phyloP scores from a whole-genome alignment of 805 yeast species.

The Hanseniaspora clermontiae region DNA sequence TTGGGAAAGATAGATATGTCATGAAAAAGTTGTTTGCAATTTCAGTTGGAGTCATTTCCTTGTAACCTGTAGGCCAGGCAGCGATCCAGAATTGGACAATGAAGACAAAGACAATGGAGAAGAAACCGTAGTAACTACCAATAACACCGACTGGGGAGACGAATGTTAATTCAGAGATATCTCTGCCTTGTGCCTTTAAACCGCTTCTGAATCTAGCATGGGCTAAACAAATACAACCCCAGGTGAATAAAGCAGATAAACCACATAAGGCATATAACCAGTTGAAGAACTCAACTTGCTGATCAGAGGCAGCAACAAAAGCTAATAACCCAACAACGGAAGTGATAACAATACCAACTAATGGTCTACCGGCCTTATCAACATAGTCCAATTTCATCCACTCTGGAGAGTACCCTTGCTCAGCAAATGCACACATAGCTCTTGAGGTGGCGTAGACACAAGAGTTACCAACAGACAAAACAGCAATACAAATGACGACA shows the following conservation, averaged over 20 bases:
- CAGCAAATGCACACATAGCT: constrained; percentile 50
- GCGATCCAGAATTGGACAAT: constrained; percentile 77
- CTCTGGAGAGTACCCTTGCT: constrained; percentile 44
- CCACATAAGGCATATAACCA: constrained; percentile 58
- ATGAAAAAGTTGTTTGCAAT: constrained; percentile 48
- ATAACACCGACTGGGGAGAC: constrained; percentile 52
- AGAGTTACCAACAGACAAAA: constrained; percentile 59
- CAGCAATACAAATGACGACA: constrained; percentile 53
- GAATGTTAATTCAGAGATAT: constrained; percentile 54
- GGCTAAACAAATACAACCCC: constrained; percentile 48
- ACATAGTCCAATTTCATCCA: constrained; percentile 44
- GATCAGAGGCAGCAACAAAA: constrained; percentile 42
- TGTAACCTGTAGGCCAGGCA: constrained; percentile 48
- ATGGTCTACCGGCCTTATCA: constrained; percentile 57
- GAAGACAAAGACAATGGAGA: constrained; percentile 47
- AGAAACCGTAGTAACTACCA: constrained; percentile 55
- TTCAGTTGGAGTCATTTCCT: constrained; percentile 33
- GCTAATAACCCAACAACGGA: constrained; percentile 45
- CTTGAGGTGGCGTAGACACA: constrained; percentile 59
- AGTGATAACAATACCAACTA: constrained; percentile 41
- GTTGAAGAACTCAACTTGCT: constrained; percentile 43
- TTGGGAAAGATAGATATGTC: constrained; percentile 52
- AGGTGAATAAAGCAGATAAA: constrained; percentile 47
- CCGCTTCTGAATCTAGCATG: constrained; percentile 57
- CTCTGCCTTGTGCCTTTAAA: constrained; percentile 50